Evolutionary conservation across 345 rosid genomes (phyloP), one percentile per base, ranked within the genome.

Genomic region (Salix udensis): DNA sequence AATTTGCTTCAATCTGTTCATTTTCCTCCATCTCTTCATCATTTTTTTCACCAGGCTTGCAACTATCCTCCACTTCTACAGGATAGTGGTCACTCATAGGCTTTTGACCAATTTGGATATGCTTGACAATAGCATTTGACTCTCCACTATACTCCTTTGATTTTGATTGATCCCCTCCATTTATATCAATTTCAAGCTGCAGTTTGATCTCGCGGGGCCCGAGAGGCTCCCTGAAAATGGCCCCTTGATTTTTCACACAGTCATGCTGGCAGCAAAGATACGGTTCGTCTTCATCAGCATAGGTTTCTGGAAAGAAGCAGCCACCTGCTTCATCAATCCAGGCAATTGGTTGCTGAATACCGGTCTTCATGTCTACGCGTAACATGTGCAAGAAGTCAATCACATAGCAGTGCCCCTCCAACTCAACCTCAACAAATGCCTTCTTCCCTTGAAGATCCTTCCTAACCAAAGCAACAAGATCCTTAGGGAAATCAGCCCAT

Each of bases 321-420:
- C 82, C 71, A 65, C 88, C 96, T 24, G 84, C 87, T 74, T 88
- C 86, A 78, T 96, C 99, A 83, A 96, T 96, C 99, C 99, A 96
- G 50, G 99, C 97, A 80, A 96, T 86, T 0, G 97, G 90, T 65
- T 83, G 86, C 65, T 85, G 89, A 5, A 64, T 46, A 50, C 95
- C 94, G n/a, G 92, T 91, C 76, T 83, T 88, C 87, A 81, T 48
- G 84, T 96, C 91, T 37, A 94, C 67, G 16, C 82, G 84, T 42
- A 84, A 80, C 99, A 96, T 96, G 44, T 92, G 97, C 87, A 92
- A 71, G 78, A 96, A 90, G 82, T 96, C 97, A 67, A 96, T 85
- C 70, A 92, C 79, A 74, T 79, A 88, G 40, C 26, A 80, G 23
- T 64, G 85, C 39, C 91, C 92, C 42, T 78, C 83, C 44, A 70